phyloP scores from a whole-genome alignment of 176 grass and related monocot genomes.

The Paspalum vaginatum region DNA sequence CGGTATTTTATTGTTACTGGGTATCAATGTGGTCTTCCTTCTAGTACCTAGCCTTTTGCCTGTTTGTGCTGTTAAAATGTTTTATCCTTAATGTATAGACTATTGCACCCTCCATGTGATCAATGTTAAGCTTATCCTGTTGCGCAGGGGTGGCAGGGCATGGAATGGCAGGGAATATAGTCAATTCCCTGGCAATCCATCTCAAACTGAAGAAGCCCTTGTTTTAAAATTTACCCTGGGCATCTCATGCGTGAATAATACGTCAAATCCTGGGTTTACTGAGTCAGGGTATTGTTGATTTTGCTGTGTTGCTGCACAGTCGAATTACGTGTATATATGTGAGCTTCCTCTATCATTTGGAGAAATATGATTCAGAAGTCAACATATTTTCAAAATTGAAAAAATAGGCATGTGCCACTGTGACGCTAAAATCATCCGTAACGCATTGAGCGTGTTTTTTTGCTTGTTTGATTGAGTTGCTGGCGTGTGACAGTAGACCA shows the following conservation, averaged over 20 bases:
- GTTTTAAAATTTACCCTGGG: not conserved
- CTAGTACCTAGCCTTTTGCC: not conserved
- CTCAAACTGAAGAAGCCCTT: not conserved
- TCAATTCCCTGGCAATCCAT: too few relatives aligned
- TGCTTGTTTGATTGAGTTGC: conserved; percentile 21
- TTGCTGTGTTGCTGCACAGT: not conserved
- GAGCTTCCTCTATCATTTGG: conserved; percentile 8
- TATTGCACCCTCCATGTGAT: not conserved
- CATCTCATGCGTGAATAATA: not conserved
- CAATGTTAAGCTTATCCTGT: not conserved
- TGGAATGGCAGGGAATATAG: too few relatives aligned
- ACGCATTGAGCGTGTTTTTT: not conserved
- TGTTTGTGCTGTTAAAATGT: conserved; percentile 30
- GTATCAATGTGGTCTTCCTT: conserved; percentile 17
- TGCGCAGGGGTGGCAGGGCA: too few relatives aligned
- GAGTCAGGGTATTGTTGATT: not conserved
- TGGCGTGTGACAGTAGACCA: not conserved
- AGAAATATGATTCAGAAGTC: conserved; percentile 17
- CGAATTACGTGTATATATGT: conserved; percentile 16
- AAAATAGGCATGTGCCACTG: not conserved
- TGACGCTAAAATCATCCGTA: conserved; percentile 15
- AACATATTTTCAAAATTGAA: not conserved
- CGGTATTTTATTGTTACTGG: not conserved
- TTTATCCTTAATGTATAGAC: conserved; percentile 34
- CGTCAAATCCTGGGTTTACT: not conserved